These are phyloP conservation scores for Kodamaea kakaduensis DNA, from an alignment of 805 yeast genomes.

Conservation along the genomic window DNA sequence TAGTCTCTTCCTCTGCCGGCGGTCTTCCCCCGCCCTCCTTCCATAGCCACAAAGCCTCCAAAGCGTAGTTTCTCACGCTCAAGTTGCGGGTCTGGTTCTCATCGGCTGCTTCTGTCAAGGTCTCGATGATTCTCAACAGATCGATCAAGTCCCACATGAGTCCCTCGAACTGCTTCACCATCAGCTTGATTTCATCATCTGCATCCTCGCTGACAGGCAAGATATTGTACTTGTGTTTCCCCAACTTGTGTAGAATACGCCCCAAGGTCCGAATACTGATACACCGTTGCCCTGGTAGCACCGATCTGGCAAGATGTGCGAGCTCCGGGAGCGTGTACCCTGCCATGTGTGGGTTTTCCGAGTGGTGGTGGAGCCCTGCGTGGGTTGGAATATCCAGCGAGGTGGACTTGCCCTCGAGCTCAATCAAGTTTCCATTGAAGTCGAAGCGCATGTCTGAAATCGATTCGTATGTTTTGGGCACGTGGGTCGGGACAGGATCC, in stretches of 20 bases:
- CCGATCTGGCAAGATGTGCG: conserved; percentile 72
- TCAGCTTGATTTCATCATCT: conserved; percentile 27
- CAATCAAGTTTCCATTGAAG: conserved; percentile 73
- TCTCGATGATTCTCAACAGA: conserved; percentile 57
- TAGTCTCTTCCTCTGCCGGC: conserved; percentile 22
- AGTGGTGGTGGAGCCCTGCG: conserved; percentile 85
- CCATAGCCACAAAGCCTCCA: conserved; percentile 92
- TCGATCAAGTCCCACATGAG: conserved; percentile 71
- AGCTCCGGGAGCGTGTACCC: conserved; percentile 89
- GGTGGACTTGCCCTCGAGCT: conserved; percentile 32
- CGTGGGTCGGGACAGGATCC: conserved; percentile 47
- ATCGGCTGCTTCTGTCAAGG: conserved; percentile 64
- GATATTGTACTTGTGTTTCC: conserved; percentile 54
- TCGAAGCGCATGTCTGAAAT: conserved; percentile 80
- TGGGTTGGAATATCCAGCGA: conserved; percentile 41
- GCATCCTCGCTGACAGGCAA: conserved; percentile 42
- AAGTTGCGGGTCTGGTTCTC: conserved; percentile 60
- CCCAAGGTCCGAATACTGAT: conserved; percentile 86
- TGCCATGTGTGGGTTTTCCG: conserved; percentile 82
- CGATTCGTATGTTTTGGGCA: conserved; percentile 44
- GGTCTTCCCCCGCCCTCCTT: conserved; percentile 48
- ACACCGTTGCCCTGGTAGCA: conserved; percentile 79
- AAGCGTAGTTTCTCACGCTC: conserved; percentile 76
- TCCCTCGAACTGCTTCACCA: conserved; percentile 40
- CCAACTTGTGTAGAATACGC: conserved; percentile 76